phyloP scores from a whole-genome alignment of 176 grass and related monocot genomes.

The Areca catechu region DNA sequence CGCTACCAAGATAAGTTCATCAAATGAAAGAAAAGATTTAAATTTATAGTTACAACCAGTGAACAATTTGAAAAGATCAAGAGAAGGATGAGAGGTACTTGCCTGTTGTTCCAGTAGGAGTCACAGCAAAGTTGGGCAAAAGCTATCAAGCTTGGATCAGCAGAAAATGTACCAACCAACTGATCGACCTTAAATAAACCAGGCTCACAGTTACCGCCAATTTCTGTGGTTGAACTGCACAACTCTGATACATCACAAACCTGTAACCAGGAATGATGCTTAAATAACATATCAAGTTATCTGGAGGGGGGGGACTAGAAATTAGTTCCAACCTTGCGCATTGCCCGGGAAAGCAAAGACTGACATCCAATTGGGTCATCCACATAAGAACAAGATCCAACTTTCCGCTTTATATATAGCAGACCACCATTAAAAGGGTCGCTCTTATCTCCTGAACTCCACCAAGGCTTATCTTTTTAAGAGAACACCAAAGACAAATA shows the following conservation, averaged over 20 bases:
- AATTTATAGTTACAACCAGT: neutral
- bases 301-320: conserved; percentile 6
- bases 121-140: conserved; percentile 80
- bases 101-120: conserved; percentile 52
- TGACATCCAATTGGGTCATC: conserved; percentile 96
- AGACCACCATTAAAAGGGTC: conserved; percentile 85
- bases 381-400: conserved; percentile 89
- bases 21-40: neutral
- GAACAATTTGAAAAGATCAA: too few relatives aligned
- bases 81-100: conserved; percentile 16
- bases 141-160: conserved; percentile 90
- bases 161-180: conserved; percentile 85
- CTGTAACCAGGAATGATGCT: conserved; percentile 28
- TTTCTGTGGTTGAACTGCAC: conserved; percentile 18
- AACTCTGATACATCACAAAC: conserved; percentile 44
- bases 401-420: conserved; percentile 94
- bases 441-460: conserved; percentile 71
- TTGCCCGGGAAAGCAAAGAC: conserved; percentile 89
- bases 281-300: neutral
- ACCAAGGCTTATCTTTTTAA: conserved; percentile 76
- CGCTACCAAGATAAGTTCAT: too few relatives aligned
- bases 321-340: conserved; percentile 71
- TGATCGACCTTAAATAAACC: conserved; percentile 61
- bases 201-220: conserved; percentile 6
- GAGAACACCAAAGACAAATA: conserved; percentile 13